Evolutionary conservation across 495 filamentous ascomycete genomes (phyloP), one percentile per base, ranked within the genome.

Genomic region (Talaromyces liani): DNA sequence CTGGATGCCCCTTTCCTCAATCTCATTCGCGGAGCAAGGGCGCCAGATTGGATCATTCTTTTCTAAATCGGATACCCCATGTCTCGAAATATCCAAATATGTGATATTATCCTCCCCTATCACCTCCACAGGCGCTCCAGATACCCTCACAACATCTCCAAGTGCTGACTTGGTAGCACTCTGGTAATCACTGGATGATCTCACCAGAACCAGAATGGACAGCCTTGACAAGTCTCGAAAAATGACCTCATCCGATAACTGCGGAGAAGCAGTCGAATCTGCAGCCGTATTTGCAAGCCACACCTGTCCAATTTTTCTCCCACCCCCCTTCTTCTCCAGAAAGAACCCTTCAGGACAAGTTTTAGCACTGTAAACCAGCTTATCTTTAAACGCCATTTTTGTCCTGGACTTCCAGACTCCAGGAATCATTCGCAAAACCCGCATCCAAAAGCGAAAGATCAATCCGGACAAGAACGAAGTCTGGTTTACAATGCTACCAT

Each of bases 401-500:
- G 60, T 62, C 33, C 60, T 51, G 3, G 16, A 62, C 60, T 41
- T 39, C 9, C 31, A 29, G 4, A 33, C 60, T 7, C 60, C 60
- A 0, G 60, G 60, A n/a, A 62, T 20, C 60, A 20, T 22, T 34
- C 36, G 45, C 33, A 62, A 49, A 6, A 62, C 34, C 8, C 60
- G 60, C 60, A 62, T 62, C 3, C 60, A 62, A 39, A 49, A 47
- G 18, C 60, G 33, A 24, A 49, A 62, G 16, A 51, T n/a, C 8
- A 62, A 25, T 22, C 60, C 60, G 10, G 33, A 62, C 33, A 10
- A 62, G 18, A 62, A 62, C 12, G 60, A 51, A 47, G 33, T 62
- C 12, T 47, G 60, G 33, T 62, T 62, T 6, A 62, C 60, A 31
- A 62, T 62, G 25, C 60, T 62, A 3, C 60, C 60, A 47, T 62